Evolutionary conservation across 2,329 filamentous ascomycete species (phyloP), one percentile per base, ranked within the genome.

Genomic region (Colletotrichum kahawae): DNA sequence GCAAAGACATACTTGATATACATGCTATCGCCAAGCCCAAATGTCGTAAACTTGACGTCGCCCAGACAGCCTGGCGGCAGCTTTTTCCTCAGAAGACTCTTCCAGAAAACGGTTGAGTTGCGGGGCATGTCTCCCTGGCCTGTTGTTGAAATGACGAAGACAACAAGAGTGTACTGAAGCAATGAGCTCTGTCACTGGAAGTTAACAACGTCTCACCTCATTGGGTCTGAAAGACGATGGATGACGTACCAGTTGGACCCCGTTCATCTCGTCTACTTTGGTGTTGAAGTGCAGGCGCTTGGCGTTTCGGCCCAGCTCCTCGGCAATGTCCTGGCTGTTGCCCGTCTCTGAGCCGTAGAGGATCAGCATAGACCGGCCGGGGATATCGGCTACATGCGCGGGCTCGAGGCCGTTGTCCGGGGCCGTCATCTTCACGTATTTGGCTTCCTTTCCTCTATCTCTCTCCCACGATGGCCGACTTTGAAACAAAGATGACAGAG

Each of bases 301-400:
- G 43, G 92, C 90, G 77, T 95, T 84, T 54, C 92, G 89, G 51
- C 93, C 95, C 76, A 98, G 87, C 82, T 98, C 95, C 80, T 95
- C 93, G 24, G 97, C 96, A 77, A 96, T 91, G 84, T 98, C 96
- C 84, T 98, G 95, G 70, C 95, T 93, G 81, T 97, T 98, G 71
- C 97, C 97, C 27, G 96, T 98, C 87, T 99, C 97, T 51, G 96
- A 97, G 70, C 95, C 97, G 85, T 98, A 99, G 38, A 98, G 89
- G 73, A 99, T 89, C 78, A 98, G 90, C 65, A 90, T 83, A 74
- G 85, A 86, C 78, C 90, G 83, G 78, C 77, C 74, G 16, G 78
- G 76, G 7, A 83, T 64, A 66, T 78, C 78, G 57, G 80, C 78
- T 79, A 83, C 67, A 65, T 68, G 67, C 60, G 68, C 71, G 62